Evolutionary conservation across 148 eudicot species (phyloP), one percentile per base, ranked within the genome.

Genomic region (Gaultheria prostrata): DNA sequence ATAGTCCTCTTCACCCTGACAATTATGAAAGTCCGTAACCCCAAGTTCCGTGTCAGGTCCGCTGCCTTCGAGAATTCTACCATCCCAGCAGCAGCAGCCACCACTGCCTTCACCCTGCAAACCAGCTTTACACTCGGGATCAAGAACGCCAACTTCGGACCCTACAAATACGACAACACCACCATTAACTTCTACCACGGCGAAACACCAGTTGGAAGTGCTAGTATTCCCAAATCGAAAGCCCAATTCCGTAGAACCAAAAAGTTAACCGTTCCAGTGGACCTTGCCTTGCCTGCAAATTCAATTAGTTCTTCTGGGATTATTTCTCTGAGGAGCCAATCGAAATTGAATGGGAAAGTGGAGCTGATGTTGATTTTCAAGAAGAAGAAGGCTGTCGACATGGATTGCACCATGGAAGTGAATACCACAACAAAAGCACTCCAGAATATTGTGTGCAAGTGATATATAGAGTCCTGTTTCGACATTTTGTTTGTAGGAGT

Each of bases 121-220:
- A 15, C 18, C 12, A 56, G 48, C 15, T 80, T 78, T 17, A 59
- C 61, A 35, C 77, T 86, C 28, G 63, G 73, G n/a, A 73, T 82
- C n/a, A 86, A 82, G 80, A 86, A 86, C 82, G 11, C 71, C 72
- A 79, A 79, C 21, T 80, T 80, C 21, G 82, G 82, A 0, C 82
- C 53, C 54, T 80, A 80, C 39, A 80, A 80, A 26, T 80, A 24
- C 43, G 74, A 46, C 73, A 8, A 8, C 33, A 46, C 39, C 21
- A 54, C 79, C 3, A 15, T 86, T 3, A 0, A 28, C 4, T 82
- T 86, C 80, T 82, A 39, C 79, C 78, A 78, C 69, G 45, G 53
- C 1, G 70, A 33, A 24, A 30, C 46, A 15, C 4, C 1, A 4
- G 69, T 82, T 1, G 85, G 87, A 26, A 28, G 30, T 6, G 85